Evolutionary conservation across 2,329 filamentous ascomycete genomes (phyloP), one percentile per base, ranked within the genome.

Genomic region (Apiospora phragmitis): DNA sequence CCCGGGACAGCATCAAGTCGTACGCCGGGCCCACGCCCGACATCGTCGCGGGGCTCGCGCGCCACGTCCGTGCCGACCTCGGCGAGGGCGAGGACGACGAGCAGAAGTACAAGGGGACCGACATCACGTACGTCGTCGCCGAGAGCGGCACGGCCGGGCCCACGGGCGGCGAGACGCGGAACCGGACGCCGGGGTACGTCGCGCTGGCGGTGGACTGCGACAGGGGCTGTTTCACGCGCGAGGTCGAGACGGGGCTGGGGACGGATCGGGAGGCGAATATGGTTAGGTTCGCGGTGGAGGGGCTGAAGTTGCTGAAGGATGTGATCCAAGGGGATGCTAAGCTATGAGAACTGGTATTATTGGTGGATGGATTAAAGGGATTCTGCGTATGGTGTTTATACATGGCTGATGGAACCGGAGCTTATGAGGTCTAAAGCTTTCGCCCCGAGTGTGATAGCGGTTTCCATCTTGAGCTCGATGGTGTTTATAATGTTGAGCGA

Each of bases 81-180:
- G 82, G 82, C 8, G 29, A 62, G 29, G 55, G 55, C 18, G 55
- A 9, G 16, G 55, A 38, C 55, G 29, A 29, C 55, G 32, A 55
- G 51, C 51, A 55, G 51, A 55, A 32, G 26, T 14, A 32, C 26
- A 29, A 29, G 51, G 49, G 55, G 26, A 62, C 29, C 29, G 29
- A 35, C 16, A 85, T 84, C 70, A 90, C 88, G 24, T 91, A 90
- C 76, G 85, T 85, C 11, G 76, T 91, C 9, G 83, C 83, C 69
- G 89, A 91, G 81, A 88, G 85, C 68, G 90, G 90, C 0, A 91
- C 89, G 2, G 90, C 89, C n/a, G 90, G 90, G 0, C 90, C 90
- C 11, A 90, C 87, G 0, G 88, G 87, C 16, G 89, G 89, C 0
- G 80, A 9, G 29, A 5, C 55, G 87, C 82, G 80, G 72, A 91